Conservation (phyloP, 192 early-diverging fungal species). For the Lunasporangiospora selenospora region DNA sequence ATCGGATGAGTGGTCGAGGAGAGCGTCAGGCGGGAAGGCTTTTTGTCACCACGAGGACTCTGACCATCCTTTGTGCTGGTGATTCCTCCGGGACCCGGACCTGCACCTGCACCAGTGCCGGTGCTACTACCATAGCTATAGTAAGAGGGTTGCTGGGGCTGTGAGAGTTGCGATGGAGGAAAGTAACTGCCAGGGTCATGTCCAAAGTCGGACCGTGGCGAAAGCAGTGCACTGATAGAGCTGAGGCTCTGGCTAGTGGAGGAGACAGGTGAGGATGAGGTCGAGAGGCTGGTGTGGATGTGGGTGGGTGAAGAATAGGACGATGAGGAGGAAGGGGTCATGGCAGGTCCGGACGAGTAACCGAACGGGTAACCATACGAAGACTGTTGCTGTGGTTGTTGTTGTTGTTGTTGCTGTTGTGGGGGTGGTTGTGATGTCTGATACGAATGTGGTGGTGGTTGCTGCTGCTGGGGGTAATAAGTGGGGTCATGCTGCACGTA, state of each 20-base stretch:
- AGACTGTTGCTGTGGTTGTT: slow-evolving; percentile 23
- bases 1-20: neutral
- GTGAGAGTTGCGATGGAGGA: slow-evolving; percentile 1
- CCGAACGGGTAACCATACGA: too few relatives aligned
- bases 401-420: slow-evolving; percentile 21
- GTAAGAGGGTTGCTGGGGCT: slow-evolving; percentile 3
- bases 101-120: too few relatives aligned
- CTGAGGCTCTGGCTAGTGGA: slow-evolving; percentile 29
- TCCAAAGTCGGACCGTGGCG: slow-evolving; percentile 20
- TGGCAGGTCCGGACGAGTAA: too few relatives aligned
- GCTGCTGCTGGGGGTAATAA: slow-evolving; percentile 16
- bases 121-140: too few relatives aligned
- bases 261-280: slow-evolving; percentile 22
- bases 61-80: neutral
- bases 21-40: slow-evolving; percentile 6
- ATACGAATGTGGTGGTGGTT: slow-evolving; percentile 28
- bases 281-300: slow-evolving; percentile 27
- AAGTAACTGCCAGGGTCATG: slow-evolving; percentile 9
- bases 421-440: too few relatives aligned
- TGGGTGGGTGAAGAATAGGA: slow-evolving; percentile 23
- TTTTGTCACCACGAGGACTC: slow-evolving; percentile 1
- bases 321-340: too few relatives aligned
- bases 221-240: slow-evolving; percentile 28
- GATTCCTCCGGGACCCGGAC: too few relatives aligned
- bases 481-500: slow-evolving; percentile 32